phyloP scores from a whole-genome alignment of 139 green algal genomes.

The Edaphochlamys debaryana region DNA sequence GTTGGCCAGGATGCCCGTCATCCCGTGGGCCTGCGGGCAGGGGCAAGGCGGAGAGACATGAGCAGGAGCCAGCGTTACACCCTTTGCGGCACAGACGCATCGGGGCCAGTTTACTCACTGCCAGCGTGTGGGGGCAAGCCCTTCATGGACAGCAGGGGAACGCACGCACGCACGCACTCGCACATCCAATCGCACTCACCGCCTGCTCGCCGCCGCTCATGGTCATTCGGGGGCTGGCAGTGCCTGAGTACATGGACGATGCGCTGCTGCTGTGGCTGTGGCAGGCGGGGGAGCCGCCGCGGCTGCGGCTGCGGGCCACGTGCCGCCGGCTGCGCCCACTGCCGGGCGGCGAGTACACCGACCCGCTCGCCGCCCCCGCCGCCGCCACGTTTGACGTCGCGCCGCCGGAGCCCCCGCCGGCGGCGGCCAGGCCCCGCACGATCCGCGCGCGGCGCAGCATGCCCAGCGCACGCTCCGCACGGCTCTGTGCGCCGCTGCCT shows the following conservation, averaged over 20 bases:
- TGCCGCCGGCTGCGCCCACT: not conserved
- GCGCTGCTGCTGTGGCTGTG: conserved; percentile 31
- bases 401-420: too few relatives aligned
- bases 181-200: not conserved
- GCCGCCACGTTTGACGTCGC: not conserved
- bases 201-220: not conserved
- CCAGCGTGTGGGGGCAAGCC: too few relatives aligned
- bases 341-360: conserved; percentile 13
- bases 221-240: conserved; percentile 13
- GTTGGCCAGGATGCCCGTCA: conserved; percentile 10
- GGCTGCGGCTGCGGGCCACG: too few relatives aligned
- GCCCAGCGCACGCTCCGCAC: not conserved
- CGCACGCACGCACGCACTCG: too few relatives aligned
- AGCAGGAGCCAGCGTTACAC: too few relatives aligned
- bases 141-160: too few relatives aligned
- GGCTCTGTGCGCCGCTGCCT: not conserved
- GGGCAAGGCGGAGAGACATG: too few relatives aligned
- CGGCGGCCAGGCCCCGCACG: not conserved
- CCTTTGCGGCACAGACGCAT: too few relatives aligned
- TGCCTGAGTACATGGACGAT: conserved; percentile 31
- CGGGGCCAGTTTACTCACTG: too few relatives aligned
- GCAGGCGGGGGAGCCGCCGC: not conserved
- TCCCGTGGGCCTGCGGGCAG: too few relatives aligned
- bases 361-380: not conserved
- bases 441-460: conserved; percentile 6